A percentile compares a stretch with the other conserved stretches of the same genome.
Conservation (phyloP, 192 early-diverging fungal genomes). For the Spizellomyces sp. region DNA sequence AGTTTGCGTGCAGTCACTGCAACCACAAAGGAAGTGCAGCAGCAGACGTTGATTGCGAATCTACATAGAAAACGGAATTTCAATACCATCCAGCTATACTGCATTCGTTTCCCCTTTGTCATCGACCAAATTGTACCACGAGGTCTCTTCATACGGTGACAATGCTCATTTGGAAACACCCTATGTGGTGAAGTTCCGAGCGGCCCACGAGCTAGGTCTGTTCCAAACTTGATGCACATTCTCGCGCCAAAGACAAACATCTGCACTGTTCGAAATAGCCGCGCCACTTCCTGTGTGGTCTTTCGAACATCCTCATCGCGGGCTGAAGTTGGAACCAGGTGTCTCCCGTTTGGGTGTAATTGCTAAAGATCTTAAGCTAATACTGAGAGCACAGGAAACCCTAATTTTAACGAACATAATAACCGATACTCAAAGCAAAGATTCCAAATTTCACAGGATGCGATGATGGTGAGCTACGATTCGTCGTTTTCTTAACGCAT, state of each 20-base stretch:
- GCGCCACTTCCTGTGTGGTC: conserved; percentile 76
- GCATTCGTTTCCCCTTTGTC: conserved; percentile 86
- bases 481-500: no score
- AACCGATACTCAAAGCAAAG: conserved; percentile 53
- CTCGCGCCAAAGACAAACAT: neutral
- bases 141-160: conserved; percentile 72
- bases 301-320: conserved; percentile 71
- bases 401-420: conserved; percentile 77
- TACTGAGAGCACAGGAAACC: conserved; percentile 23
- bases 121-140: conserved; percentile 77
- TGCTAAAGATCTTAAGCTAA: no score
- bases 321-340: conserved; percentile 6
- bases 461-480: conserved; percentile 52
- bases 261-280: conserved; percentile 32
- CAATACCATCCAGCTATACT: conserved; percentile 86
- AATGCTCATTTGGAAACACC: conserved; percentile 79
- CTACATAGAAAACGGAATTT: conserved; percentile 71
- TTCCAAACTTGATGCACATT: conserved; percentile 2
- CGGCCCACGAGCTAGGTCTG: conserved; percentile 59
- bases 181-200: conserved; percentile 96
- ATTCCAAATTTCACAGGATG: conserved; percentile 60
- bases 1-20: neutral
- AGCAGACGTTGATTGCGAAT: neutral
- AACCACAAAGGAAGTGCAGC: no score
- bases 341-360: no score